phyloP scores from a whole-genome alignment of 2,329 filamentous ascomycete genomes.

The Aspergillus awamori region DNA sequence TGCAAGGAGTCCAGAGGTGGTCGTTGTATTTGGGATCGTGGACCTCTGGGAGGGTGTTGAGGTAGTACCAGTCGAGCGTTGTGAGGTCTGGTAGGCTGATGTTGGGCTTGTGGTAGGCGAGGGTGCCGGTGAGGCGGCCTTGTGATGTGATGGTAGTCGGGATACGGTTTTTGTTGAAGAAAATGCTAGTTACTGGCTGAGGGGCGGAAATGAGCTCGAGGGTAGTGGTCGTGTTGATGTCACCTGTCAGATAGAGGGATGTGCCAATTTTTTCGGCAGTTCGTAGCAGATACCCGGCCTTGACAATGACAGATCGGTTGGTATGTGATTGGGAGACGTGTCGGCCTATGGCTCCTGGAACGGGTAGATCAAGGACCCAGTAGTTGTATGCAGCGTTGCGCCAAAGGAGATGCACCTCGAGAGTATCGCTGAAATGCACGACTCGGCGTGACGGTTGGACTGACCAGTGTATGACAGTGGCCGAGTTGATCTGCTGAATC shows the following conservation, averaged over 20 bases:
- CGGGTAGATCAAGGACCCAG: constrained; percentile 33
- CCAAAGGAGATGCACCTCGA: constrained; percentile 32
- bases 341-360: constrained; percentile 21
- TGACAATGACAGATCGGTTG: constrained; percentile 28
- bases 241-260: constrained; percentile 13
- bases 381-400: constrained; percentile 36
- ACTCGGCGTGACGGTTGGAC: constrained; percentile 19
- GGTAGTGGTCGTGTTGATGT: constrained; percentile 22
- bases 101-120: constrained; percentile 11
- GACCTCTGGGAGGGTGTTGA: constrained; percentile 22
- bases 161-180: constrained; percentile 17
- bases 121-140: constrained; percentile 1
- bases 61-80: constrained; percentile 20
- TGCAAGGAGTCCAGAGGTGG: constrained; percentile 15
- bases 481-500: background rate
- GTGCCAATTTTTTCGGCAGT: constrained; percentile 5
- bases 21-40: constrained; percentile 15
- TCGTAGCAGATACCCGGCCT: constrained; percentile 34
- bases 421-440: constrained; percentile 21
- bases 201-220: constrained; percentile 22
- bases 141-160: background rate
- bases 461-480: constrained; percentile 20
- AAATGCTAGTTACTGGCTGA: background rate
- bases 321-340: constrained; percentile 23
- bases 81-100: constrained; percentile 16